These are phyloP conservation scores for Sphaerulina vaccinii DNA, from an alignment of 2,329 filamentous ascomycete genomes.

Conservation along the genomic window DNA sequence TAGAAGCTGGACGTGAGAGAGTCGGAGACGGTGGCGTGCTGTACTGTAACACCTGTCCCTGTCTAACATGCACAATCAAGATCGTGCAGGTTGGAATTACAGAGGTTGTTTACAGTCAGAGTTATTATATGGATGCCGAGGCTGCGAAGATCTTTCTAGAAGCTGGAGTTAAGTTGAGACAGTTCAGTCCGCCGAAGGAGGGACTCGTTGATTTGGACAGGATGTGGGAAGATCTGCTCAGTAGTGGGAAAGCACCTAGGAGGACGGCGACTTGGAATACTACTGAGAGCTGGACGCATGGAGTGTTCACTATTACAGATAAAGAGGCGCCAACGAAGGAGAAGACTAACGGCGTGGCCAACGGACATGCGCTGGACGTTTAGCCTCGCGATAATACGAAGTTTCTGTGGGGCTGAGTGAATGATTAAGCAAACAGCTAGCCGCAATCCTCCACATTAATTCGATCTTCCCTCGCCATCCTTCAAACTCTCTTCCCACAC, in stretches of 20 bases:
- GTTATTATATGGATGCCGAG: conserved; percentile 89
- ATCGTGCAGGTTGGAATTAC: conserved; percentile 94
- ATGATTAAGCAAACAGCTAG: too few relatives aligned
- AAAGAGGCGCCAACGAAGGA: background rate
- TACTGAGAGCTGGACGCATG: conserved; percentile 17
- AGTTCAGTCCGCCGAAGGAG: conserved; percentile 67
- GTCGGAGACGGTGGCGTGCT: conserved; percentile 79
- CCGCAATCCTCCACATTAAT: too few relatives aligned
- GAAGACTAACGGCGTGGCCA: background rate
- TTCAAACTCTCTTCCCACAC: too few relatives aligned
- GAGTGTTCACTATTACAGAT: conserved; percentile 11
- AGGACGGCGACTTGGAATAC: conserved; percentile 2
- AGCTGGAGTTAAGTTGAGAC: conserved; percentile 79
- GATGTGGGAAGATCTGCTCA: conserved; percentile 15
- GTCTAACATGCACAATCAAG: conserved; percentile 96
- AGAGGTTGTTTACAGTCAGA: conserved; percentile 91
- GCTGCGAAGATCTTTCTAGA: conserved; percentile 75
- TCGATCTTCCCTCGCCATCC: too few relatives aligned
- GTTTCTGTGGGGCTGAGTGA: too few relatives aligned
- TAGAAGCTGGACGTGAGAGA: conserved; percentile 89
- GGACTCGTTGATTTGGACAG: conserved; percentile 25
- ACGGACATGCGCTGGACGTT: too few relatives aligned
- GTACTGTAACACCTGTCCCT: conserved; percentile 71
- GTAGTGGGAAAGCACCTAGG: conserved; percentile 11
- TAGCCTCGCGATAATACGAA: too few relatives aligned